Evolutionary conservation across 163 green algal species (phyloP), one percentile per base, ranked within the genome.

Genomic region (Scenedesmus sp.): DNA sequence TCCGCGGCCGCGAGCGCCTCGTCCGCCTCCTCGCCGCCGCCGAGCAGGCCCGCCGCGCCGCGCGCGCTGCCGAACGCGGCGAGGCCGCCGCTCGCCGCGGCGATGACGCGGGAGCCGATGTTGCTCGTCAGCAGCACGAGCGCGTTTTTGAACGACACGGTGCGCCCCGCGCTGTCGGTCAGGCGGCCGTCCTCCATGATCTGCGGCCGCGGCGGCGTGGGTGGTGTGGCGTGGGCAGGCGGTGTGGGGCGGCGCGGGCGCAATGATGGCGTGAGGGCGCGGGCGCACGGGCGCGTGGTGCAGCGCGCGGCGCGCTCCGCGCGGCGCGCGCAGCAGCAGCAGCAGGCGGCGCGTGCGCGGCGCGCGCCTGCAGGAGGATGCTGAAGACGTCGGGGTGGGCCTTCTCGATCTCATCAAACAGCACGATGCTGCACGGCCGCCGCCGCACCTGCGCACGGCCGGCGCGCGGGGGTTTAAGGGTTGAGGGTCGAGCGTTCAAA

Each of bases 321-420:
- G n/a, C n/a, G n/a, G n/a, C n/a, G n/a, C n/a, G n/a, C n/a, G n/a
- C n/a, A n/a, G n/a, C n/a, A n/a, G n/a, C n/a, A n/a, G n/a, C n/a
- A n/a, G n/a, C n/a, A n/a, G n/a, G n/a, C n/a, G n/a, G n/a, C n/a
- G n/a, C n/a, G n/a, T n/a, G n/a, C n/a, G n/a, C n/a, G n/a, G n/a
- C n/a, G n/a, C n/a, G n/a, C n/a, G n/a, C n/a, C n/a, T n/a, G 50
- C 53, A 97, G 89, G 47, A 99, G 83, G 24, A 98, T 85, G 88
- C 94, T 95, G 82, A 97, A 96, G 36, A 99, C 94, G 60, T 98
- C 94, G 0, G 93, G 94, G 87, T 98, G 94, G 17, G 93, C 94
- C 85, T 96, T 95, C 71, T 98, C 92, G 33, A 96, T 89, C 73
- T 97, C 92, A 66, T 98, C 94, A 64, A 98, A 89, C 58, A 98